phyloP scores from a whole-genome alignment of 192 early-diverging fungal genomes.

The Kappamyces sp. region DNA sequence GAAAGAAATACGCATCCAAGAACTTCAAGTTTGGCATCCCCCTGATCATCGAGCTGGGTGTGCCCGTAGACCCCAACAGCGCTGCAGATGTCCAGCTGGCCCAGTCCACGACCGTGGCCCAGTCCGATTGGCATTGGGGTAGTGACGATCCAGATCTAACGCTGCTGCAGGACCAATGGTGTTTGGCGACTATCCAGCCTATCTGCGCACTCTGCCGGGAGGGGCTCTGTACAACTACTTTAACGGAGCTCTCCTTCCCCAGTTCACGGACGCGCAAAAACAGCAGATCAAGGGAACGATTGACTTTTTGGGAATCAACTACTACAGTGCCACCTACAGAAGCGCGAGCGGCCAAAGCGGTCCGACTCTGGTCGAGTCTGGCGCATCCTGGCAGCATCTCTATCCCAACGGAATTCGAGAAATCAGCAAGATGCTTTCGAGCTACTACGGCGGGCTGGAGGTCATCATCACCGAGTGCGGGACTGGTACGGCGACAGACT shows the following conservation, averaged over 20 bases:
- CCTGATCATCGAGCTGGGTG: not conserved
- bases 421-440: not conserved
- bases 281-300: slow-evolving; percentile 1
- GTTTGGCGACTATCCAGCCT: slow-evolving; percentile 19
- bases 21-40: slow-evolving; percentile 14
- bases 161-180: slow-evolving; percentile 3
- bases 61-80: slow-evolving; percentile 1
- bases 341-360: not conserved
- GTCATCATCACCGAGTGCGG: slow-evolving; percentile 3
- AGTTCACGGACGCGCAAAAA: slow-evolving; percentile 17
- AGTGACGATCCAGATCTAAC: no score
- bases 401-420: not conserved
- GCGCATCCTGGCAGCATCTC: not conserved
- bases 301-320: slow-evolving; percentile 18
- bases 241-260: slow-evolving; percentile 2
- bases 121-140: slow-evolving; percentile 6
- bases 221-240: not conserved
- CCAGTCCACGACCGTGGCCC: not conserved
- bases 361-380: not conserved
- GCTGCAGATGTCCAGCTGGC: slow-evolving; percentile 8
- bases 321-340: slow-evolving; percentile 13
- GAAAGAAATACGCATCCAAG: slow-evolving; percentile 8
- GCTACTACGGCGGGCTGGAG: not conserved
- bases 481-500: not conserved
- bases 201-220: not conserved